Percentiles rank a stretch among this genome's conserved stretches.
Evolutionary conservation across 768 basidiomycete species (phyloP).

Genomic region (Dictyophora rubrovolvata): DNA sequence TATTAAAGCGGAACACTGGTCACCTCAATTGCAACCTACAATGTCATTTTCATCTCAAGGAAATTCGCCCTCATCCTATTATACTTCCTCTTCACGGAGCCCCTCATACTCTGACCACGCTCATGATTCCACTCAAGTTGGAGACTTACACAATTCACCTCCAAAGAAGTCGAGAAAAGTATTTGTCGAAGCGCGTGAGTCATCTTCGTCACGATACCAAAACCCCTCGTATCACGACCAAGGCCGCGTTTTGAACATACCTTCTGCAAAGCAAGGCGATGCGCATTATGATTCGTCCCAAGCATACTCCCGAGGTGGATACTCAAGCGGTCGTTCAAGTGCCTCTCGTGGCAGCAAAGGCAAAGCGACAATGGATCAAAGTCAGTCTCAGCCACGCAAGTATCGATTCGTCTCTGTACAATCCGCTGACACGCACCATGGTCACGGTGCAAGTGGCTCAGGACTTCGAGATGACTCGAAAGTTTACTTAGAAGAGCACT

Average conservation of each 20-base stretch:
- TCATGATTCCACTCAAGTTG: background rate
- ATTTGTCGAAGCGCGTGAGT: background rate
- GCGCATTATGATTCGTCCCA: background rate
- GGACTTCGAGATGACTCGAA: background rate
- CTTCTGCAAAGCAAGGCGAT: background rate
- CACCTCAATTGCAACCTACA: background rate
- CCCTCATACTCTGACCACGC: background rate
- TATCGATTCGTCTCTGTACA: slow-evolving; percentile 7
- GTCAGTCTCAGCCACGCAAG: background rate
- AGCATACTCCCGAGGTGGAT: background rate
- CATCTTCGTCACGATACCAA: background rate
- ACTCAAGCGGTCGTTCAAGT: background rate
- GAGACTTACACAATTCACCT: background rate
- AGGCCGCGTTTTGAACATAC: background rate
- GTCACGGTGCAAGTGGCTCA: background rate
- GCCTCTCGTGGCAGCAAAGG: background rate
- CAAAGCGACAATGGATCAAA: background rate
- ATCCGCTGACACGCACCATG: background rate
- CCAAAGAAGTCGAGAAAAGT: background rate
- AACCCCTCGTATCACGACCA: background rate
- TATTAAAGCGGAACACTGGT: background rate
- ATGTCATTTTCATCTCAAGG: background rate
- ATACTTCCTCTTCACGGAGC: background rate
- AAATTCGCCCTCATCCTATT: background rate
- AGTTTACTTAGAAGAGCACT: slow-evolving; percentile 4